Evolutionary conservation across 202 grass and related monocot species (phyloP).

Genomic region (Schoenoplectus tabernaemontani): DNA sequence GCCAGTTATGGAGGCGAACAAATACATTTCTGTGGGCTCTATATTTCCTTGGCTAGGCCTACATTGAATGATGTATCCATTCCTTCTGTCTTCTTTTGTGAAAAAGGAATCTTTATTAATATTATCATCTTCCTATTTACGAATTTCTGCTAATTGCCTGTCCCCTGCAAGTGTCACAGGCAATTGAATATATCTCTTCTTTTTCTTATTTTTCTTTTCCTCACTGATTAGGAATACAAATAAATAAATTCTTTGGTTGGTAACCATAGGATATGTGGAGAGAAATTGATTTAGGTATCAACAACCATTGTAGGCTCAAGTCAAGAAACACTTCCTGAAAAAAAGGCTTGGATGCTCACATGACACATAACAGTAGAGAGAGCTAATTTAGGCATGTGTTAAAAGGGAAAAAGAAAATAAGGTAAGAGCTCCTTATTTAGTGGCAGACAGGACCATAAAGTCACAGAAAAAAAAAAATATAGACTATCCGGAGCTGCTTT

Average conservation of each 20-base stretch:
- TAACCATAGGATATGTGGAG: neutral
- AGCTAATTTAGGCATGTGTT: neutral
- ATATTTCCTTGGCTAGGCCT: constrained; percentile 4
- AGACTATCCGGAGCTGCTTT: constrained; percentile 7
- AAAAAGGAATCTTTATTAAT: constrained; percentile 9
- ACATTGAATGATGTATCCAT: constrained; percentile 9
- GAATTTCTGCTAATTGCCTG: neutral
- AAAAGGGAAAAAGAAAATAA: too few species aligned
- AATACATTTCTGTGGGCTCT: neutral
- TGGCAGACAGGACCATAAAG: constrained; percentile 24
- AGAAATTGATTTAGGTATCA: neutral
- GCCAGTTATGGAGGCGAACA: neutral
- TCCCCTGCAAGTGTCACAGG: constrained; percentile 1
- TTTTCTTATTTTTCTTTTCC: neutral
- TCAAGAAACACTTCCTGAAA: neutral
- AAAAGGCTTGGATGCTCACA: neutral
- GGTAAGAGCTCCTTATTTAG: neutral
- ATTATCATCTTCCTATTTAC: neutral
- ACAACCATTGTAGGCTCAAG: neutral
- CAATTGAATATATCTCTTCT: constrained; percentile 12
- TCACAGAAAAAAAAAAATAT: constrained; percentile 10
- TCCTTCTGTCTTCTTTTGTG: constrained; percentile 22
- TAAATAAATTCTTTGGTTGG: neutral
- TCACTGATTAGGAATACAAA: constrained; percentile 11
- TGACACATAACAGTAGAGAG: neutral